Evolutionary conservation across 2,329 filamentous ascomycete genomes (phyloP).

Genomic region (Colletotrichum chrysophilum): DNA sequence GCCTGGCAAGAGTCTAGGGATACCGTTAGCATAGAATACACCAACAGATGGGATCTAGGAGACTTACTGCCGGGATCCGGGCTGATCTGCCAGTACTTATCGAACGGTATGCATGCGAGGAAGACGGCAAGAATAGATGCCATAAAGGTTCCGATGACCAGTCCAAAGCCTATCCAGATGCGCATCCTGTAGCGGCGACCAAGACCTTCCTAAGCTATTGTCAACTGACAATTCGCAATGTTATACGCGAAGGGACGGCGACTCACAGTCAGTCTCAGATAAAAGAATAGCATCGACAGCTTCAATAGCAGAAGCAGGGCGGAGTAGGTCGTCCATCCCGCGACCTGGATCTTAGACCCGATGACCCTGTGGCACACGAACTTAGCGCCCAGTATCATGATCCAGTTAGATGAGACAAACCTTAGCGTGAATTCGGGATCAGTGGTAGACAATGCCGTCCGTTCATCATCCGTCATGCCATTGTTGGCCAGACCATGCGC

Average conservation of each 20-base stretch:
- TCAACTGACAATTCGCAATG: not conserved
- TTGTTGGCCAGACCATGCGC: constrained; percentile 61
- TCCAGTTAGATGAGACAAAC: constrained; percentile 22
- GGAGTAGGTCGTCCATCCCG: constrained; percentile 61
- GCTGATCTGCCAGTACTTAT: constrained; percentile 63
- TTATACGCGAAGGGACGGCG: rapidly evolving
- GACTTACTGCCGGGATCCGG: constrained; percentile 60
- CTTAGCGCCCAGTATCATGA: not conserved
- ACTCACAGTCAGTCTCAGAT: constrained; percentile 53
- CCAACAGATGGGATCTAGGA: not conserved
- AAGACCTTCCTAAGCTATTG: constrained; percentile 35
- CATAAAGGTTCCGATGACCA: constrained; percentile 55
- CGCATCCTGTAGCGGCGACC: constrained; percentile 44
- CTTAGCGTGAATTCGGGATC: constrained; percentile 49
- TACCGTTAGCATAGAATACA: not conserved
- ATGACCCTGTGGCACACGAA: constrained; percentile 40
- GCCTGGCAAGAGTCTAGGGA: constrained; percentile 51
- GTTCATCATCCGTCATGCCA: constrained; percentile 56
- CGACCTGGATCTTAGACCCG: constrained; percentile 62
- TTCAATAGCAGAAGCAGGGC: constrained; percentile 61
- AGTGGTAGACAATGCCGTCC: constrained; percentile 45
- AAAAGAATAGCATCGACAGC: constrained; percentile 61
- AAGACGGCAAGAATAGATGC: constrained; percentile 54
- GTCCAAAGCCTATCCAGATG: constrained; percentile 53
- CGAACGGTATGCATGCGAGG: constrained; percentile 56